These are phyloP conservation scores for Phaeoacremonium minimum DNA, from an alignment of 2,329 filamentous ascomycete genomes.

Conservation along the genomic window DNA sequence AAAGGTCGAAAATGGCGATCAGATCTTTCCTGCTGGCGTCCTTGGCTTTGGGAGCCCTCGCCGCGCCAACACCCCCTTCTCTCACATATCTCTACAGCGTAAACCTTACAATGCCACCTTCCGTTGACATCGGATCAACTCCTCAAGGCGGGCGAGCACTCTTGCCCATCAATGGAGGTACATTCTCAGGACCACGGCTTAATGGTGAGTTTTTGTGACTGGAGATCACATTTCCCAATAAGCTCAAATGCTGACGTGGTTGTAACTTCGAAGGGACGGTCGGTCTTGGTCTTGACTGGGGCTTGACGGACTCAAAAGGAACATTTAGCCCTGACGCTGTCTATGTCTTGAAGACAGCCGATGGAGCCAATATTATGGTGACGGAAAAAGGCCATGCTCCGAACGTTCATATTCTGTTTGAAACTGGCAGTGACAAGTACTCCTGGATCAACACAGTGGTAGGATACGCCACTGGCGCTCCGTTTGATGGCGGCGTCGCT, in stretches of 20 bases:
- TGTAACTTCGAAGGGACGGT: constrained; percentile 16
- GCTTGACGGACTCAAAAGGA: constrained; percentile 26
- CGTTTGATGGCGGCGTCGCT: constrained; percentile 5
- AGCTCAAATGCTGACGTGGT: background rate
- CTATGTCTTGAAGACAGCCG: constrained; percentile 30
- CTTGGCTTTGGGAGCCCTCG: too few relatives aligned
- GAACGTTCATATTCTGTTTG: constrained; percentile 27
- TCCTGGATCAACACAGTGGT: constrained; percentile 30
- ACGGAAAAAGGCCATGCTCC: constrained; percentile 29
- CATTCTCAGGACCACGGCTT: constrained; percentile 27
- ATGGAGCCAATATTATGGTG: constrained; percentile 31
- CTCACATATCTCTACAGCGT: constrained; percentile 21
- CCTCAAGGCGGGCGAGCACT: constrained; percentile 19
- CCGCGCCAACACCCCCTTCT: too few relatives aligned
- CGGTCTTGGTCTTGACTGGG: constrained; percentile 28
- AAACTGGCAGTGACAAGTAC: constrained; percentile 27
- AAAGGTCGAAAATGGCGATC: too few relatives aligned
- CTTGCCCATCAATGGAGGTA: constrained; percentile 28
- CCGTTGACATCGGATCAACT: constrained; percentile 15
- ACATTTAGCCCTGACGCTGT: constrained; percentile 31
- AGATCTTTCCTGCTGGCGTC: too few relatives aligned
- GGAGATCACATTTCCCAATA: background rate
- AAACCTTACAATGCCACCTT: constrained; percentile 15
- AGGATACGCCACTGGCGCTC: constrained; percentile 12
- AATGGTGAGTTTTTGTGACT: constrained; percentile 10